phyloP scores from a whole-genome alignment of 2,329 filamentous ascomycete species.

The Didymellaceae sp. region DNA sequence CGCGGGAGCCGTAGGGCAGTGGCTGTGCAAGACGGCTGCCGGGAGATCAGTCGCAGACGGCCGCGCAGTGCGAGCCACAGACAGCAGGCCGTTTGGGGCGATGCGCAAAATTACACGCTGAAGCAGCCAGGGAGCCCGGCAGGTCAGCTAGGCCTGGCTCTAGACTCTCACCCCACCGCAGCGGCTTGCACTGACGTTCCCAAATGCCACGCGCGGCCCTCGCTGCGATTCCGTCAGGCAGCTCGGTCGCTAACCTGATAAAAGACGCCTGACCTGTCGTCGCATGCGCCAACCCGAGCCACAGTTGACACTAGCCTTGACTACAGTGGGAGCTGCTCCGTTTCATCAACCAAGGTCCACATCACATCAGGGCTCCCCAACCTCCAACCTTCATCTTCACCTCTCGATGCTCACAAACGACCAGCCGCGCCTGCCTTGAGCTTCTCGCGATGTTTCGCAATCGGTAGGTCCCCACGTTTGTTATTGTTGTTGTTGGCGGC shows the following conservation, averaged over 20 bases:
- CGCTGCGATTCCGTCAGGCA: slow-evolving; percentile 28
- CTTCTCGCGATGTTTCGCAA: slow-evolving; percentile 56
- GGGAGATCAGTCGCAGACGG: slow-evolving; percentile 23
- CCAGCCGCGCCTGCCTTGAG: slow-evolving; percentile 36
- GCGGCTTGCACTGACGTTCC: slow-evolving; percentile 24
- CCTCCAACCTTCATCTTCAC: slow-evolving; percentile 30
- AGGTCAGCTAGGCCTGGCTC: slow-evolving; percentile 27
- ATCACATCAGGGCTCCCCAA: slow-evolving; percentile 31
- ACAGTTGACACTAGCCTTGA: slow-evolving; percentile 20
- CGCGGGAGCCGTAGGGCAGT: slow-evolving; percentile 42
- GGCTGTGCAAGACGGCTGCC: slow-evolving; percentile 42
- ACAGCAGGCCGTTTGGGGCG: slow-evolving; percentile 20
- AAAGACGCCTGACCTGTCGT: slow-evolving; percentile 44
- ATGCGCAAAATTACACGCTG: slow-evolving; percentile 30
- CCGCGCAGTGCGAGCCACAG: slow-evolving; percentile 18
- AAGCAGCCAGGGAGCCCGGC: slow-evolving; percentile 24
- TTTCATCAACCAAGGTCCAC: slow-evolving; percentile 40
- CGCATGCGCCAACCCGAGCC: slow-evolving; percentile 23
- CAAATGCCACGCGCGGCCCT: slow-evolving; percentile 37
- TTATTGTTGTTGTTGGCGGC: slow-evolving; percentile 2
- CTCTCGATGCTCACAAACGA: slow-evolving; percentile 42
- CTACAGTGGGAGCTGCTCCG: slow-evolving; percentile 44
- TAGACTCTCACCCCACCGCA: slow-evolving; percentile 30
- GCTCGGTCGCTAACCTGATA: slow-evolving; percentile 43
- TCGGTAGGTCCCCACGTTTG: slow-evolving; percentile 46